Conservation (phyloP, 129 eudicot genomes). For the Cynara cardunculus region DNA sequence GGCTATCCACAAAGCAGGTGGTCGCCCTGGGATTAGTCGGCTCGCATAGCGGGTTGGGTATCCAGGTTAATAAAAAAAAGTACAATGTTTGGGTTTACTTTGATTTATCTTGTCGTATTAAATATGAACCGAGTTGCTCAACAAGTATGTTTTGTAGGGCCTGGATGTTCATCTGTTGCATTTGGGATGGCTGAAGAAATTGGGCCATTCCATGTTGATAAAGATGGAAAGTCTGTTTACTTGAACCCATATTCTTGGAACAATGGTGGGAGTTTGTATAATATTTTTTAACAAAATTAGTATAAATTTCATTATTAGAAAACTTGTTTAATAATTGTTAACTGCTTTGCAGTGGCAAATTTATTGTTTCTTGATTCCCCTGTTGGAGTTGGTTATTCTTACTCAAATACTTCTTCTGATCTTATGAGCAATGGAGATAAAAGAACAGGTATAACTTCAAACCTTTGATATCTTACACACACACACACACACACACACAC, state of each 20-base stretch:
- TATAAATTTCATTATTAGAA: not conserved
- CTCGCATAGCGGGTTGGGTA: too few relatives aligned
- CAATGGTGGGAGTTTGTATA: slow-evolving; percentile 40
- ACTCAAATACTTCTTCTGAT: slow-evolving; percentile 84
- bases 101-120: not conserved
- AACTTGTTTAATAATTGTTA: not conserved
- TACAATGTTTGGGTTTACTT: not conserved
- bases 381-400: slow-evolving; percentile 97
- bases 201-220: slow-evolving; percentile 86
- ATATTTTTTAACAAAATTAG: not conserved
- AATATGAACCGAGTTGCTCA: slow-evolving; percentile 1
- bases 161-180: slow-evolving; percentile 96
- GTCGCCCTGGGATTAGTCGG: too few relatives aligned
- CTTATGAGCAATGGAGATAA: slow-evolving; percentile 68
- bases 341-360: slow-evolving; percentile 70
- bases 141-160: slow-evolving; percentile 46
- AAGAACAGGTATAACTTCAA: slow-evolving; percentile 68
- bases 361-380: slow-evolving; percentile 86
- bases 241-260: slow-evolving; percentile 91
- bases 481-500: not conserved
- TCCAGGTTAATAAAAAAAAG: not conserved
- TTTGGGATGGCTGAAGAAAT: slow-evolving; percentile 91
- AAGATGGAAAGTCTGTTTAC: slow-evolving; percentile 86
- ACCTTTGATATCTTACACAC: not conserved
- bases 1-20: too few relatives aligned